Evolutionary conservation across 192 early-diverging fungal species (phyloP), one percentile per base, ranked within the genome.

Genomic region (Podila epicladia): DNA sequence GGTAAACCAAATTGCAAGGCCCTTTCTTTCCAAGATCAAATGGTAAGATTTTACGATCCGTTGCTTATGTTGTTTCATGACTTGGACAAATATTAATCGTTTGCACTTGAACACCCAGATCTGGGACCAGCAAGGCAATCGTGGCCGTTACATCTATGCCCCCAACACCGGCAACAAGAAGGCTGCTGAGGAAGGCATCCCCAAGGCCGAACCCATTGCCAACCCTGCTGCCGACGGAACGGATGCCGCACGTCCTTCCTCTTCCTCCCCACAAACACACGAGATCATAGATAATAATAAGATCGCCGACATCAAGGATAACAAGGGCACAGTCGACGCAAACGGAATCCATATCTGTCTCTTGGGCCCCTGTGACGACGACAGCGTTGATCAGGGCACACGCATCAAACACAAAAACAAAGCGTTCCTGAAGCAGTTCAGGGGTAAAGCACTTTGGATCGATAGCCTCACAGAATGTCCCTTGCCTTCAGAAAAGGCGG

Each of bases 41-140:
- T 70, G 67, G 67, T 65, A 62, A 61, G 20, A 29, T 26, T 15
- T 19, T 15, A 0, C 11, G 15, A 3, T 22, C 13, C 5, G 20
- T 62, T 32, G 33, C 32, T 50, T 62, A 19, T 62, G 35, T 60
- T 7, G 58, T 53, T 48, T 6, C n/a, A n/a, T 37, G 20, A 29
- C 33, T 35, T 5, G 4, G 33, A 35, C 33, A 35, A 35, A 35
- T 35, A 7, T 35, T 7, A 4, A 35, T 5, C 2, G 6, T 35
- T 35, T 5, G 6, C 33, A 35, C 33, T 37, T 24, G 1, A 5
- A 6, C 9, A 17, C 22, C 12, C 58, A 74, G 73, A 68, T 74
- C 50, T 74, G 73, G 73, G 73, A 74, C 35, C 73, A 68, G 37
- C 73, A 74, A 22, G 66, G 73, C 4, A 17, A 68, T 49, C 38